Conservation (phyloP, 345 rosid genomes). For the Melastoma malabathricum region DNA sequence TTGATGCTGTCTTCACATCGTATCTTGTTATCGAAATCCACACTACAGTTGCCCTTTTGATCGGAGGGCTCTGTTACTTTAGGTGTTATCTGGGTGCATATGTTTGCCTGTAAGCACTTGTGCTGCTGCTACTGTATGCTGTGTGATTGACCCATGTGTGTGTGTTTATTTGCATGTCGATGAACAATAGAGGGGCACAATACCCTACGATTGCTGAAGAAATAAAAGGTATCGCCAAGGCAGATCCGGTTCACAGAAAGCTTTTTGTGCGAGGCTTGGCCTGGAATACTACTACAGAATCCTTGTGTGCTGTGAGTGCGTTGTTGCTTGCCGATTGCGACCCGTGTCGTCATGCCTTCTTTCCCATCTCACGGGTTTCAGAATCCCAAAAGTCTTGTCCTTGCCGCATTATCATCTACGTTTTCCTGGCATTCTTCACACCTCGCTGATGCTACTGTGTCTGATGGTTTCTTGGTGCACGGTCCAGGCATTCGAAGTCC, state of each 20-base stretch:
- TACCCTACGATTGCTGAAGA: conserved; percentile 70
- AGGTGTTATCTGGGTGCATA: neutral
- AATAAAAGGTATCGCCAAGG: conserved; percentile 54
- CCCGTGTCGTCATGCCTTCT: conserved; percentile 18
- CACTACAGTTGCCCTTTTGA: no score
- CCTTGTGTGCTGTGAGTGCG: conserved; percentile 79
- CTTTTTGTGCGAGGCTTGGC: conserved; percentile 82
- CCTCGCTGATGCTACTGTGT: no score
- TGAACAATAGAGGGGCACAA: conserved; percentile 57
- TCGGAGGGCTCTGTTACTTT: no score
- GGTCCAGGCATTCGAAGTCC: conserved; percentile 40
- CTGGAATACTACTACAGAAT: conserved; percentile 64
- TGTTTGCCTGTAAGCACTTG: conserved; percentile 12
- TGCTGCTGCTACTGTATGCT: conserved; percentile 20
- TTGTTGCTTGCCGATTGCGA: conserved; percentile 38
- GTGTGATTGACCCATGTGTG: conserved; percentile 60
- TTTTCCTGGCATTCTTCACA: no score
- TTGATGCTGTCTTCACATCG: no score
- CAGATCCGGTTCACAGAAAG: conserved; percentile 68
- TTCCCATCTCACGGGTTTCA: conserved; percentile 3
- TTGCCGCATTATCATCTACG: no score
- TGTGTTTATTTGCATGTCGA: conserved; percentile 62
- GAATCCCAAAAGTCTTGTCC: neutral
- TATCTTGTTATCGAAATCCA: no score
- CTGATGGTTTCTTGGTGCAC: no score